A percentile compares a stretch with the other conserved stretches of the same genome.
Evolutionary conservation across 345 rosid genomes (phyloP).

Genomic region (Stellera chamaejasme): DNA sequence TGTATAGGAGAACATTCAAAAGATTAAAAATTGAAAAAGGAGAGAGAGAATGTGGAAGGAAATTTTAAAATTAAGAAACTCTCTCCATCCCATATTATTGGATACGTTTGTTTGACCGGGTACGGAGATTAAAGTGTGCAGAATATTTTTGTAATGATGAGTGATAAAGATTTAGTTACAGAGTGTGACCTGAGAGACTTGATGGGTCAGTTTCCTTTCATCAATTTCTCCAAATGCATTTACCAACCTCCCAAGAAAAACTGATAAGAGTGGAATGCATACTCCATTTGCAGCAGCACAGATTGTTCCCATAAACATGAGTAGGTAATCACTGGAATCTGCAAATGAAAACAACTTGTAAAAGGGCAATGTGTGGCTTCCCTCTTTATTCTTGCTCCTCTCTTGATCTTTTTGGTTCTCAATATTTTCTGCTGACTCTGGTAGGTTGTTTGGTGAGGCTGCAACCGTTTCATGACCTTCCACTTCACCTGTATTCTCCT

Average conservation of each 20-base stretch:
- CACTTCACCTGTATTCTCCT: no score
- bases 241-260: slow-evolving; percentile 55
- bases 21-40: no score
- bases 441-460: background rate
- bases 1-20: slow-evolving; percentile 3
- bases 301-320: slow-evolving; percentile 67
- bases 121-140: no score
- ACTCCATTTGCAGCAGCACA: slow-evolving; percentile 69
- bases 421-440: background rate
- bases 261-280: slow-evolving; percentile 59
- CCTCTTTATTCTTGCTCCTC: slow-evolving; percentile 35
- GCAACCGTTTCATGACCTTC: background rate
- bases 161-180: background rate
- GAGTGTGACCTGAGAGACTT: slow-evolving; percentile 48
- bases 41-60: no score
- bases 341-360: slow-evolving; percentile 68
- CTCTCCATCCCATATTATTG: background rate
- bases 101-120: background rate
- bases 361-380: slow-evolving; percentile 45
- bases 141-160: background rate
- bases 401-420: slow-evolving; percentile 3
- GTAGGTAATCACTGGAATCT: slow-evolving; percentile 40
- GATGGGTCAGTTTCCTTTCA: slow-evolving; percentile 21
- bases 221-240: slow-evolving; percentile 62
- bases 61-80: no score